Evolutionary conservation across 495 filamentous ascomycete species (phyloP).

Genomic region (Hypoxylon lenormandii): DNA sequence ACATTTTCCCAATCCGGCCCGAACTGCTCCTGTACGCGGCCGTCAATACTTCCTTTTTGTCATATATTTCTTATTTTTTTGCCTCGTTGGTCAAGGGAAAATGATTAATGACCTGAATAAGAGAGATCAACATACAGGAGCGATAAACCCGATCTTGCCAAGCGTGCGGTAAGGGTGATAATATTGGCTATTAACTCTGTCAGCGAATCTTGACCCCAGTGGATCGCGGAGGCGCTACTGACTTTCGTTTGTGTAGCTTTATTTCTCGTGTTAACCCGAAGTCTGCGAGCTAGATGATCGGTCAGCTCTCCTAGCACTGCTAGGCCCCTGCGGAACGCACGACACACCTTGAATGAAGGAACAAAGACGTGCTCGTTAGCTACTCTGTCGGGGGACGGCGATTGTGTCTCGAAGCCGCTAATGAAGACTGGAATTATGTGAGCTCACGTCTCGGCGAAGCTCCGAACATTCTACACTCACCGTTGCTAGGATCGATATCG

Average conservation of each 20-base stretch:
- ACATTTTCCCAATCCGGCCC: slow-evolving; percentile 16
- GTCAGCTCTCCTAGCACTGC: slow-evolving; percentile 2
- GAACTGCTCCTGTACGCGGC: slow-evolving; percentile 34
- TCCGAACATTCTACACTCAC: slow-evolving; percentile 8
- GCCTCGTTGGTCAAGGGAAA: too few relatives aligned
- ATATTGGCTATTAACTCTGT: slow-evolving; percentile 15
- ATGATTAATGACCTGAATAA: not conserved
- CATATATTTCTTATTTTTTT: too few relatives aligned
- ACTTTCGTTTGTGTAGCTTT: slow-evolving; percentile 34
- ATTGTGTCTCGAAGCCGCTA: slow-evolving; percentile 1
- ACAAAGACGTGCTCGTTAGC: slow-evolving; percentile 11
- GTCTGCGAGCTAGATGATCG: slow-evolving; percentile 32
- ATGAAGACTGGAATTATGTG: slow-evolving; percentile 29
- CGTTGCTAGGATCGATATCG: slow-evolving; percentile 39
- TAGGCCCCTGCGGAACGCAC: not conserved
- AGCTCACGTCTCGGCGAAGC: not conserved
- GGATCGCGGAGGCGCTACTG: not conserved
- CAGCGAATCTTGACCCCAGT: not conserved
- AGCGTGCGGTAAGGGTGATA: not conserved
- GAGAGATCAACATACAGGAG: slow-evolving; percentile 25
- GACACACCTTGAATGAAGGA: slow-evolving; percentile 27
- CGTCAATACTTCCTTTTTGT: not conserved
- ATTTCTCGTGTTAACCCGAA: slow-evolving; percentile 21
- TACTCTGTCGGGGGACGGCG: not conserved
- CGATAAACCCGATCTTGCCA: slow-evolving; percentile 10